These are phyloP conservation scores for Fusarium penzigii DNA, from an alignment of 2,329 filamentous ascomycete species.

Conservation along the genomic window DNA sequence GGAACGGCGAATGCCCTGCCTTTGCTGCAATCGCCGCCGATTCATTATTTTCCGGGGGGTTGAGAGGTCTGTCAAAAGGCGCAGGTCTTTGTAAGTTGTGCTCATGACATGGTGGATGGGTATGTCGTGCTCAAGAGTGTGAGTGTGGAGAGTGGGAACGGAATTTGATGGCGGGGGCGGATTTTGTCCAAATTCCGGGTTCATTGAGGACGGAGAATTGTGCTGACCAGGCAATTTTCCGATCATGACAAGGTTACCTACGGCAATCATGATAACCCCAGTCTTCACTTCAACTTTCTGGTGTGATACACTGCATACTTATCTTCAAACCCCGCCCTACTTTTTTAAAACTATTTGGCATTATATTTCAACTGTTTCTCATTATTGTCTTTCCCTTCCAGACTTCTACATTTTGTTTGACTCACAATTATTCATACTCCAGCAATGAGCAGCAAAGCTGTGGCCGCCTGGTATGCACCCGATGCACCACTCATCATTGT, in stretches of 20 bases:
- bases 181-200: neutral
- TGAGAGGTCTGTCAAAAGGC: neutral
- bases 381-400: neutral
- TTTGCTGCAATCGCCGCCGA: neutral
- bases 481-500: conserved; percentile 26
- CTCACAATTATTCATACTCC: neutral
- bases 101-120: neutral
- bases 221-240: neutral
- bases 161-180: neutral
- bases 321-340: neutral
- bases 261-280: neutral
- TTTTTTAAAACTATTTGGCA: neutral
- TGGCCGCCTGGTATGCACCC: neutral
- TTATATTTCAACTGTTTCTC: too few relatives aligned
- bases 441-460: neutral
- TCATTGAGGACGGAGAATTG: neutral
- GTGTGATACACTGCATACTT: too few relatives aligned
- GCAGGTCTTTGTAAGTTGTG: neutral
- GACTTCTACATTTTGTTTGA: neutral
- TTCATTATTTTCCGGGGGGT: neutral
- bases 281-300: neutral
- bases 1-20: neutral
- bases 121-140: neutral
- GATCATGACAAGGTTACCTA: neutral
- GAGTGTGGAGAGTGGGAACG: neutral